Conservation (phyloP, 495 filamentous ascomycete species). For the Ascobolus immersus region DNA sequence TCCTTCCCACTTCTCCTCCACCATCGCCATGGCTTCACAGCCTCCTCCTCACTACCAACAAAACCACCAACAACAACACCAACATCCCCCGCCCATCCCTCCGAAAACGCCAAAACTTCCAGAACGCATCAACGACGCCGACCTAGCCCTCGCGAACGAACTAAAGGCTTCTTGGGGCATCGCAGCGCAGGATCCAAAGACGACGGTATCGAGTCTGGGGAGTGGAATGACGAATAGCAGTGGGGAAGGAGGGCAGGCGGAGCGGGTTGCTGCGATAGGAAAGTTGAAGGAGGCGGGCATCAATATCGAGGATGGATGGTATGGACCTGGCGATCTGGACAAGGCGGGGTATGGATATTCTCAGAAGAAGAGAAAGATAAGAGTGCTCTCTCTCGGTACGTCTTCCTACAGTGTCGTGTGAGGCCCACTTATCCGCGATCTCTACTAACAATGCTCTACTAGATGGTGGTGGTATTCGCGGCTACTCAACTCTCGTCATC, state of each 20-base stretch:
- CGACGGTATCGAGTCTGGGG: background rate
- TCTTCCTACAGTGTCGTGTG: background rate
- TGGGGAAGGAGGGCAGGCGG: background rate
- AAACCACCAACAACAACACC: background rate
- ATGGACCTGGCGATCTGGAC: background rate
- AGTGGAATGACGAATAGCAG: background rate
- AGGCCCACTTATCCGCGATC: no score
- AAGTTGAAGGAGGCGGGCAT: background rate
- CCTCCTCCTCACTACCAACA: no score
- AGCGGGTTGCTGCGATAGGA: background rate
- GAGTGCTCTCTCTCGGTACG: background rate
- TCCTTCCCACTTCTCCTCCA: no score
- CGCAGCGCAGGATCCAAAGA: no score
- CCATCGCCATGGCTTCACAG: no score
- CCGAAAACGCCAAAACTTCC: background rate
- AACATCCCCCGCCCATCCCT: constrained; percentile 1
- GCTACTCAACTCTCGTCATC: constrained; percentile 91
- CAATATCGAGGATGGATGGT: background rate
- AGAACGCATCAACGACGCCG: background rate
- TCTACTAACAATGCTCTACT: background rate
- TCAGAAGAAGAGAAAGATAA: background rate
- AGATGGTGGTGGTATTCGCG: constrained; percentile 93
- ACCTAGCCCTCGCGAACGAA: background rate
- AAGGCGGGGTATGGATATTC: background rate
- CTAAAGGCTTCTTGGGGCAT: background rate